Evolutionary conservation across 768 basidiomycete genomes (phyloP), one percentile per base, ranked within the genome.

Genomic region (Russula emetica): DNA sequence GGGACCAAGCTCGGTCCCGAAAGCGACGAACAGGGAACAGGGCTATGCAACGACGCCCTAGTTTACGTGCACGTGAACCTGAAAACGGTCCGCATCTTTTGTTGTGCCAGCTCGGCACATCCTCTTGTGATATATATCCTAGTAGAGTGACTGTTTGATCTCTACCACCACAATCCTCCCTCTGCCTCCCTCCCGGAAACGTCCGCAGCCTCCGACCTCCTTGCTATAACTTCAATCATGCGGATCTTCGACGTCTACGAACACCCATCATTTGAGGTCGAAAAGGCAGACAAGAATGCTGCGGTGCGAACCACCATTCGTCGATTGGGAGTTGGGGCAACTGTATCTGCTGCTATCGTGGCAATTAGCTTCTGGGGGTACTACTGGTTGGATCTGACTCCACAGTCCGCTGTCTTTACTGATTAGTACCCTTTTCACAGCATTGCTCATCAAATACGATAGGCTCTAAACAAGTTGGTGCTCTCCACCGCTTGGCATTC

Each of bases 221-320:
- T 30, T 22, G 26, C 22, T n/a, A 18, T 26, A 38, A 57, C n/a
- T 20, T 16, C 53, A 36, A 51, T 16, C 32, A 68, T 68, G 67
- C 65, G 67, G 50, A 57, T 63, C 14, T 67, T 68, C 22, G 67
- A 63, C 62, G 45, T 67, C 11, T 68, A 68, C 66, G 67, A 68
- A 40, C 67, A 68, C 40, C 67, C 67, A n/a, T 56, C 67, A 1
- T 68, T 68, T n/a, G 62, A 68, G 38, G 20, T 55, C 20, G 61
- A 66, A 8, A 22, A 45, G 1, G 38, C 50, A 34, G 67, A 68
- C 60, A 61, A 44, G 61, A 6, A 16, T 40, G 50, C 38, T 16
- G 18, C 58, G 1, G 47, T 47, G 22, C 61, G 26, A 34, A 32
- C 55, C 16, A 59, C 51, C 61, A 53, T 67, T n/a, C 58, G 60